phyloP scores from a whole-genome alignment of 129 eudicot species.

The Arctium minus region DNA sequence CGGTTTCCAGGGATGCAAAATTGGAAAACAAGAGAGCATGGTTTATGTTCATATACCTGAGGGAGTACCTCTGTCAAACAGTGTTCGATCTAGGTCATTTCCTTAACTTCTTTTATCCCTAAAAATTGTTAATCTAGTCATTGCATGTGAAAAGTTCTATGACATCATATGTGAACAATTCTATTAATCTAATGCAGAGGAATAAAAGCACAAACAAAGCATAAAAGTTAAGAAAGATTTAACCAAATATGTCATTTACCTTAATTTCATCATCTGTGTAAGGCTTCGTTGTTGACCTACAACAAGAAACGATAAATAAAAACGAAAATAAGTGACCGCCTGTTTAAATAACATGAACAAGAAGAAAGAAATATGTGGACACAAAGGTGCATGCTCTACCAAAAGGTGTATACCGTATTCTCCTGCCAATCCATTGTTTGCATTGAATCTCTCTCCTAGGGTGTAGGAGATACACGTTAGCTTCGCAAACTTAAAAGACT shows the following conservation, averaged over 20 bases:
- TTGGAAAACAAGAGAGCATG: not conserved
- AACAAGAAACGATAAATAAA: slow-evolving; percentile 2
- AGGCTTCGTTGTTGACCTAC: slow-evolving; percentile 66
- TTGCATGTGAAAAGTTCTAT: not conserved
- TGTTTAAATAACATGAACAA: not conserved
- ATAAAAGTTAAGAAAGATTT: not conserved
- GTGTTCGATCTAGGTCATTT: not conserved
- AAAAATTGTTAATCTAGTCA: not conserved
- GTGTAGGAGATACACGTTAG: not conserved
- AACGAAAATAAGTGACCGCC: not conserved
- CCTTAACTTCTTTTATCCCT: not conserved
- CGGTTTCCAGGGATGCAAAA: not conserved
- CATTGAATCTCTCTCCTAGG: not conserved
- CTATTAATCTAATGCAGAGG: not conserved
- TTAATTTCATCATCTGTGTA: slow-evolving; percentile 91
- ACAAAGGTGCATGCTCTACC: not conserved
- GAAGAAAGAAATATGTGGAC: not conserved
- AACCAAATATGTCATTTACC: slow-evolving; percentile 42
- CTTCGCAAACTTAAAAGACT: not conserved
- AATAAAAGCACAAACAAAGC: not conserved
- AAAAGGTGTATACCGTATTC: not conserved
- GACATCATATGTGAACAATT: not conserved
- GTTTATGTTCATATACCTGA: not conserved
- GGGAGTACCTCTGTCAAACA: not conserved
- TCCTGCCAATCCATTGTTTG: not conserved